Conservation (phyloP, 768 basidiomycete species). For the Leucocoprinus birnbaumii region DNA sequence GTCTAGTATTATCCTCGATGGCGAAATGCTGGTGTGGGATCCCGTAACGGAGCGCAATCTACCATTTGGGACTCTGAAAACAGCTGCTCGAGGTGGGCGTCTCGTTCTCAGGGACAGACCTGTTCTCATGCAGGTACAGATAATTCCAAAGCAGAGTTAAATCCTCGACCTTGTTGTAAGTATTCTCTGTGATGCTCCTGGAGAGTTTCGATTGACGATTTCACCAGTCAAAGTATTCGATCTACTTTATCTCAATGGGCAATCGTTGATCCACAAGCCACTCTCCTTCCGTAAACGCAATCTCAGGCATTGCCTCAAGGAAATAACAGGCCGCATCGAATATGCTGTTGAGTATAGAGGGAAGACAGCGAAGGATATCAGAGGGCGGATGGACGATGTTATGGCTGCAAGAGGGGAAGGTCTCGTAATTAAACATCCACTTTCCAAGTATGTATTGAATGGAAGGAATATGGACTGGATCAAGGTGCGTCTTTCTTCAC, state of each 20-base stretch:
- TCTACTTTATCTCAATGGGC: constrained; percentile 84
- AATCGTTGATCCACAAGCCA: constrained; percentile 69
- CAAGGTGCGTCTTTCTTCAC: constrained; percentile 49
- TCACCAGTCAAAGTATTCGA: constrained; percentile 92
- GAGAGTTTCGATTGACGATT: background rate
- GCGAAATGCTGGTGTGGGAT: constrained; percentile 99
- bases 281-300: constrained; percentile 79
- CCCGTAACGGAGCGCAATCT: constrained; percentile 84
- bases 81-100: constrained; percentile 76
- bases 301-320: constrained; percentile 62
- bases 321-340: constrained; percentile 79
- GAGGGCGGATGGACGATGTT: constrained; percentile 75
- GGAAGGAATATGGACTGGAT: constrained; percentile 92
- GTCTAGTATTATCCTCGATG: constrained; percentile 86
- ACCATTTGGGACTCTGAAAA: constrained; percentile 93
- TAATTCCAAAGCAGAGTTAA: constrained; percentile 64
- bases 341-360: constrained; percentile 71
- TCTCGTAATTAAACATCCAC: constrained; percentile 84
- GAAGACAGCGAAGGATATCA: constrained; percentile 78
- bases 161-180: constrained; percentile 90
- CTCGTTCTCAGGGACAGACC: constrained; percentile 1
- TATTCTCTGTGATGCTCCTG: constrained; percentile 13
- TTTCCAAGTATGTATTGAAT: constrained; percentile 79
- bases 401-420: constrained; percentile 90
- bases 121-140: constrained; percentile 36